phyloP scores from a whole-genome alignment of 208 protist species.

The Trypanosoma vivax region DNA sequence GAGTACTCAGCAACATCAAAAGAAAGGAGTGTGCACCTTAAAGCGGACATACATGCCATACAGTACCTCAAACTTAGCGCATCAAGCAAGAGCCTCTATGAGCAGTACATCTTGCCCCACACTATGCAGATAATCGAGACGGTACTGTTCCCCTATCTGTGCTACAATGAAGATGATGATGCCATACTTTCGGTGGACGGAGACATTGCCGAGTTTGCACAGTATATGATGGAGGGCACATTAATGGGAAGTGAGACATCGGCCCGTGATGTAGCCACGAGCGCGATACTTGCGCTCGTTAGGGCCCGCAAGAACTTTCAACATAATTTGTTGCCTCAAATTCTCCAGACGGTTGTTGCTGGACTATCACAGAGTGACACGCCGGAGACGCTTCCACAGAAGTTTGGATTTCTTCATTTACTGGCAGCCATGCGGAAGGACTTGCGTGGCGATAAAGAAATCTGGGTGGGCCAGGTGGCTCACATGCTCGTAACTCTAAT shows the following conservation, averaged over 20 bases:
- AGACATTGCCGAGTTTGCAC: constrained; percentile 67
- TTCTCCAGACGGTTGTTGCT: constrained; percentile 44
- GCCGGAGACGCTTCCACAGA: constrained; percentile 37
- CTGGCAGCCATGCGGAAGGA: constrained; percentile 77
- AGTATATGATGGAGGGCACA: constrained; percentile 83
- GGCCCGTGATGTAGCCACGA: constrained; percentile 65
- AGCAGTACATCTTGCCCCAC: constrained; percentile 43
- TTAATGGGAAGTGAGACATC: constrained; percentile 65
- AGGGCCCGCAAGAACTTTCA: constrained; percentile 74
- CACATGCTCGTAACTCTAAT: constrained; percentile 74
- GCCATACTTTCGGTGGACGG: constrained; percentile 63
- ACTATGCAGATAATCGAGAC: constrained; percentile 66
- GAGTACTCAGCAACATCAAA: constrained; percentile 34
- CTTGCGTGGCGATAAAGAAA: constrained; percentile 49
- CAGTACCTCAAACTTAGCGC: constrained; percentile 78
- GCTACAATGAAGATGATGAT: constrained; percentile 71
- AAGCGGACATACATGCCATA: constrained; percentile 76
- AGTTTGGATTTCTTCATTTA: constrained; percentile 81
- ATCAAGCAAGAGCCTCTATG: constrained; percentile 57
- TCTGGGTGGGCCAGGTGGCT: constrained; percentile 72
- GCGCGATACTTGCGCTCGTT: constrained; percentile 68
- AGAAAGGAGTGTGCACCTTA: constrained; percentile 29
- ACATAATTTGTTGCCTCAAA: constrained; percentile 51
- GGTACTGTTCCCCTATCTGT: constrained; percentile 76
- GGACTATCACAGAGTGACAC: constrained; percentile 52